Conservation (phyloP, 1,284 basidiomycete genomes). For the Peniophora sp. region DNA sequence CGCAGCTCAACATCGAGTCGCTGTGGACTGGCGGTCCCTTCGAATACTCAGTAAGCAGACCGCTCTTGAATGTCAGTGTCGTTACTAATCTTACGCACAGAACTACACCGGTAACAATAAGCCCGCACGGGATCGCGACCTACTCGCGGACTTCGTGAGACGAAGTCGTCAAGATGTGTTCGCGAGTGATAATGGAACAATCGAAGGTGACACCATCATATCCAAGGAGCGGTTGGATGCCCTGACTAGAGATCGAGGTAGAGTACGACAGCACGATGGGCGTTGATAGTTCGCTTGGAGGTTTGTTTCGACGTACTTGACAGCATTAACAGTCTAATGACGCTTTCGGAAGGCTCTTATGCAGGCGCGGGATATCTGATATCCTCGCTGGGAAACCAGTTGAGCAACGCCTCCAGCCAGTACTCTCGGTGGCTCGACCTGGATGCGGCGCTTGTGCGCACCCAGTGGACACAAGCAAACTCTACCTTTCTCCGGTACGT, state of each 20-base stretch:
- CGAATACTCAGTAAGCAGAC: slow-evolving; percentile 38
- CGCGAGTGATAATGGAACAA: slow-evolving; percentile 48
- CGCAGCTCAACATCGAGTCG: slow-evolving; percentile 66
- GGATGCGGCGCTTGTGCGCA: slow-evolving; percentile 48
- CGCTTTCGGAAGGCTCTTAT: slow-evolving; percentile 47
- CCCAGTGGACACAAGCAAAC: slow-evolving; percentile 49
- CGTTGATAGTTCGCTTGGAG: slow-evolving; percentile 30
- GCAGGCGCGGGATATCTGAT: slow-evolving; percentile 57
- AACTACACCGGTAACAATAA: slow-evolving; percentile 69
- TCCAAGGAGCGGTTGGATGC: neutral
- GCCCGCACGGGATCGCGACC: slow-evolving; percentile 31
- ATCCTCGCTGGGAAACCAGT: slow-evolving; percentile 32
- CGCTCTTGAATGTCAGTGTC: slow-evolving; percentile 14
- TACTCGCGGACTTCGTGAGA: slow-evolving; percentile 43
- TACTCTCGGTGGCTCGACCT: slow-evolving; percentile 65
- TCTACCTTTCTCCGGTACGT: slow-evolving; percentile 39
- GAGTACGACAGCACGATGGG: slow-evolving; percentile 26
- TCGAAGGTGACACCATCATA: slow-evolving; percentile 33
- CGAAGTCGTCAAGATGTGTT: slow-evolving; percentile 51
- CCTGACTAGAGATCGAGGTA: neutral
- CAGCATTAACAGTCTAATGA: too few species aligned
- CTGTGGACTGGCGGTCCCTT: slow-evolving; percentile 73
- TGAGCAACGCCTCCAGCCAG: slow-evolving; percentile 30
- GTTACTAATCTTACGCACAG: slow-evolving; percentile 20
- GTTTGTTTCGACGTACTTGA: too few species aligned